phyloP scores from a whole-genome alignment of 1,284 basidiomycete species.

The Rhodotorula sp. region DNA sequence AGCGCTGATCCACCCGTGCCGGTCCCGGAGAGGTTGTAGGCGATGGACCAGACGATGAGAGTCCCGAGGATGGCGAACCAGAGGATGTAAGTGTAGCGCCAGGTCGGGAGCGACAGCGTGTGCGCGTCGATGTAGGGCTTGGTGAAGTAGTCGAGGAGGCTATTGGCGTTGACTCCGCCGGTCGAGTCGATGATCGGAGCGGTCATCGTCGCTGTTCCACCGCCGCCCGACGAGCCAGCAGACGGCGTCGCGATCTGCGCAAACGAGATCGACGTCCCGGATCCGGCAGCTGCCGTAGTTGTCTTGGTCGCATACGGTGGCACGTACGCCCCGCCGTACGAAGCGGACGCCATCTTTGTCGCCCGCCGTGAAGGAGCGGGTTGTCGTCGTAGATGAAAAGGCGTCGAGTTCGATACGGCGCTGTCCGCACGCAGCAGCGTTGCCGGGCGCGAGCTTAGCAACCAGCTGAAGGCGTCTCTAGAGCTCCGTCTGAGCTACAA shows the following conservation, averaged over 20 bases:
- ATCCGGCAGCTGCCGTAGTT: not conserved
- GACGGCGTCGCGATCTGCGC: conserved; percentile 12
- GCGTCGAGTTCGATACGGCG: too few species aligned
- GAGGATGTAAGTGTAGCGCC: conserved; percentile 52
- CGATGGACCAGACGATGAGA: conserved; percentile 46
- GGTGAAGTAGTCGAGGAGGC: conserved; percentile 36
- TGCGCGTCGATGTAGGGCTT: conserved; percentile 48
- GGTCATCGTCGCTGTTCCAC: conserved; percentile 9
- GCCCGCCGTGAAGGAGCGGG: too few species aligned
- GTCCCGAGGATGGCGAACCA: conserved; percentile 49
- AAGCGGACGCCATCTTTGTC: not conserved
- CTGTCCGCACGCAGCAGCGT: too few species aligned
- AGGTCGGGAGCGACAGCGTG: conserved; percentile 50
- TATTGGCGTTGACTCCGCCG: conserved; percentile 31
- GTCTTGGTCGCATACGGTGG: conserved; percentile 2
- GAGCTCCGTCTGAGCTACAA: too few species aligned
- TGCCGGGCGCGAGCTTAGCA: too few species aligned
- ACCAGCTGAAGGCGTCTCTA: too few species aligned
- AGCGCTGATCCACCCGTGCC: conserved; percentile 28
- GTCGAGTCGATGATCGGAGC: conserved; percentile 24
- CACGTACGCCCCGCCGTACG: not conserved
- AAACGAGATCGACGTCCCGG: conserved; percentile 13
- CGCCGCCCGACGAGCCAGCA: not conserved
- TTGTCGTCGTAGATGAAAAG: not conserved
- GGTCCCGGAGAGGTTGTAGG: conserved; percentile 43